Percentiles rank a stretch among this genome's conserved stretches.
phyloP scores from a whole-genome alignment of 2,329 filamentous ascomycete species.

The Gnomoniopsis sp. region DNA sequence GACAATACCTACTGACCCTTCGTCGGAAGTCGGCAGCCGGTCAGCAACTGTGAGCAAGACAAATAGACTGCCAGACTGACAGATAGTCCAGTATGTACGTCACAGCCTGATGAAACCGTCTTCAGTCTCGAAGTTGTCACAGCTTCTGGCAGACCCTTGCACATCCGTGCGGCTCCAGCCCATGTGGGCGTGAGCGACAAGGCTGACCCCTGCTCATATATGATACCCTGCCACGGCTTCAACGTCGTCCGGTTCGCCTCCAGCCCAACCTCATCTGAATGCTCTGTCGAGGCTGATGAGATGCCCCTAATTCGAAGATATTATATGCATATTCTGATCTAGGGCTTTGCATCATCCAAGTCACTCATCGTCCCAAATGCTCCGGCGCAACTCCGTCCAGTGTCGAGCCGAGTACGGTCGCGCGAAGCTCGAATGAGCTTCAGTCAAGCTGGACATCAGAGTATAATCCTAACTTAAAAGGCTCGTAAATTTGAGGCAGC shows the following conservation, averaged over 20 bases:
- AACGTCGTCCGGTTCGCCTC: constrained; percentile 23
- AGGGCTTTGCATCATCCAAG: no score
- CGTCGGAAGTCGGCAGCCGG: not conserved
- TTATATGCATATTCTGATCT: no score
- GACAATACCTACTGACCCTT: not conserved
- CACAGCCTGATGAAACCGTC: constrained; percentile 12
- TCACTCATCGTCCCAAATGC: not conserved
- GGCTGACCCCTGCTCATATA: constrained; percentile 23
- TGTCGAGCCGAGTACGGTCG: not conserved
- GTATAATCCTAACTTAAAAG: not conserved
- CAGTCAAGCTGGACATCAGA: not conserved
- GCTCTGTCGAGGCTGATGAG: not conserved
- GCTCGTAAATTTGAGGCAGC: not conserved
- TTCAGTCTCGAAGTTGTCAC: constrained; percentile 18
- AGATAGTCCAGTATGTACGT: no score
- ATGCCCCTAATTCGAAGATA: not conserved
- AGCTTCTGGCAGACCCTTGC: constrained; percentile 13
- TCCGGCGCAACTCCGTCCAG: constrained; percentile 6
- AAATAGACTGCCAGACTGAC: not conserved
- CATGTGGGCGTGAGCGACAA: not conserved
- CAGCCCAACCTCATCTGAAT: constrained; percentile 3
- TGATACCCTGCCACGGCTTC: constrained; percentile 28
- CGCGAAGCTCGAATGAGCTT: no score
- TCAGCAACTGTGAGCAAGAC: not conserved
- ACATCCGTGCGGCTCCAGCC: constrained; percentile 13